These are phyloP conservation scores for Solanum hybrid DNA, from an alignment of 305 asterid genomes.

Conservation along the genomic window DNA sequence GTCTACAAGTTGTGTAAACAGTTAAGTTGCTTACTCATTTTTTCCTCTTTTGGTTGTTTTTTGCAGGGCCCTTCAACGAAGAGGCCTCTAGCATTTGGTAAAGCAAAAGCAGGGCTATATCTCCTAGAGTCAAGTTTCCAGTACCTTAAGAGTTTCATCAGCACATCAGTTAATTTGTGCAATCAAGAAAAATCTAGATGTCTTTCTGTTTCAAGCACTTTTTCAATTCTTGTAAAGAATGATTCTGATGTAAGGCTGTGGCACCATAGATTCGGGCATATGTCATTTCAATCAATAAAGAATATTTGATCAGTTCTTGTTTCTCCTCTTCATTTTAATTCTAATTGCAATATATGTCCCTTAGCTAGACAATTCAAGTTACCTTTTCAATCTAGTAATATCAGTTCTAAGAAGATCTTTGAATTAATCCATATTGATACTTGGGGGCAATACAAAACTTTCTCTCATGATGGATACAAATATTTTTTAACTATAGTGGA, in stretches of 20 bases:
- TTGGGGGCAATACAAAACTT: background rate
- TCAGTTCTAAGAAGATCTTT: background rate
- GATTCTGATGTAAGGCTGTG: background rate
- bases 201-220: background rate
- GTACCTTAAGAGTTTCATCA: background rate
- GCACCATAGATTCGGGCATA: background rate
- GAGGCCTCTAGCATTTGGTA: background rate
- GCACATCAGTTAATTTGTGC: background rate
- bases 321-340: background rate
- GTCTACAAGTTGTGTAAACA: background rate
- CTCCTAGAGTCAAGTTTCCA: background rate
- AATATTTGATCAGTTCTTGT: background rate
- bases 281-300: background rate
- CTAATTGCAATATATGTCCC: background rate
- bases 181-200: background rate
- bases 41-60: background rate
- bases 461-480: background rate
- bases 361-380: background rate
- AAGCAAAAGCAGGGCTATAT: background rate
- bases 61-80: background rate
- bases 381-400: background rate
- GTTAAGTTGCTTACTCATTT: background rate
- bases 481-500: background rate
- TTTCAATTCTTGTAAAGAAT: background rate
- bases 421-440: background rate